Evolutionary conservation across 345 rosid genomes (phyloP), one percentile per base, ranked within the genome.

Genomic region (Adansonia digitata): DNA sequence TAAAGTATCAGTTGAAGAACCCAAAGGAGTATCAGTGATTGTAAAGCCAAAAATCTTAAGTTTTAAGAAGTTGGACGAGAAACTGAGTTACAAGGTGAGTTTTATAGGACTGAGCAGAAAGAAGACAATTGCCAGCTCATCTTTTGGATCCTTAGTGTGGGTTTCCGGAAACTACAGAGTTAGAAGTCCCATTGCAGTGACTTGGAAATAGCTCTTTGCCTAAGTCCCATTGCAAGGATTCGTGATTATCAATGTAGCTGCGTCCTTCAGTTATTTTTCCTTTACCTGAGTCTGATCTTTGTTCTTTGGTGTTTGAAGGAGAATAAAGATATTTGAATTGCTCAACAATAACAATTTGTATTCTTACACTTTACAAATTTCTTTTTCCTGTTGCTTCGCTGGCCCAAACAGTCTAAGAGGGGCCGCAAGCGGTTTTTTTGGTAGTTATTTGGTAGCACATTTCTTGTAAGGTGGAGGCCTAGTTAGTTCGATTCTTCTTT

Each of bases 71-170:
- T 4, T 75, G 11, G 82, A 93, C 17, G 74, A 92, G 85, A 80
- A 83, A 71, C 18, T 80, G 87, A 89, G 88, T 75, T 91, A 89
- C 79, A 83, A 78, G 18, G 90, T 91, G 70, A 87, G 75, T 31
- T 82, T 92, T 60, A 67, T 39, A 26, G 56, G 76, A 42, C 26
- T 29, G 42, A 27, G 22, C 11, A 14, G 15, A 56, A 72, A 62
- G 61, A 72, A 72, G 43, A 56, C 72, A 1, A 59, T 72, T 2
- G 79, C 78, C 0, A 51, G 75, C 62, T 71, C 84, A 8, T 78
- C 91, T 12, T 88, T 88, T 68, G 97, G 97, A 63, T 84, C 88
- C 17, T 71, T 94, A 55, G 77, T 79, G 60, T 92, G 97, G 98
- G 72, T 79, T 48, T 89, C 87, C 11, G 88, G 89, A 14, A 84